Evolutionary conservation across 192 early-diverging fungal genomes (phyloP).

Genomic region (Backusella sp.): DNA sequence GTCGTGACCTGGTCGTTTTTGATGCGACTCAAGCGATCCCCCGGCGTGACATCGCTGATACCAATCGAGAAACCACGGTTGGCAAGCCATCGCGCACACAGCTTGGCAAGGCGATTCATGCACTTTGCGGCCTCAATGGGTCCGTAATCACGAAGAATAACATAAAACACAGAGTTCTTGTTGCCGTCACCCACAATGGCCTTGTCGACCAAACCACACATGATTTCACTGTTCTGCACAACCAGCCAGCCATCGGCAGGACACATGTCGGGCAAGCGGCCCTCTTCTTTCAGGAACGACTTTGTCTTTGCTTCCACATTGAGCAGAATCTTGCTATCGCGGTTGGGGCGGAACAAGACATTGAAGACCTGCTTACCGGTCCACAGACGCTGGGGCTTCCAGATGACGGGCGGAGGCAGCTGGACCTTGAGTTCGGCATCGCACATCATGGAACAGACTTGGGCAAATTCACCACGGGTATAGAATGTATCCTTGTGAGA

Average conservation of each 20-base stretch:
- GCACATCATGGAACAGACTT: slow-evolving; percentile 90
- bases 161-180: slow-evolving; percentile 93
- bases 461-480: slow-evolving; percentile 88
- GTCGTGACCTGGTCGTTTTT: slow-evolving; percentile 79
- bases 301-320: slow-evolving; percentile 92
- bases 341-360: slow-evolving; percentile 86
- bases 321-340: slow-evolving; percentile 59
- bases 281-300: slow-evolving; percentile 63
- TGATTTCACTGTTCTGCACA: slow-evolving; percentile 91
- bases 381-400: slow-evolving; percentile 91
- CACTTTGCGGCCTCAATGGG: slow-evolving; percentile 78
- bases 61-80: slow-evolving; percentile 98
- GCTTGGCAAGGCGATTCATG: slow-evolving; percentile 94
- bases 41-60: slow-evolving; percentile 95
- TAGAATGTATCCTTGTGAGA: slow-evolving; percentile 95
- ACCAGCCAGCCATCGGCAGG: slow-evolving; percentile 89
- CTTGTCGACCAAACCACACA: slow-evolving; percentile 95
- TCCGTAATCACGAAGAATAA: slow-evolving; percentile 91
- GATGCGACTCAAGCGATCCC: slow-evolving; percentile 65
- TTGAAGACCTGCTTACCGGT: slow-evolving; percentile 96
- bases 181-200: slow-evolving; percentile 94
- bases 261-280: slow-evolving; percentile 69
- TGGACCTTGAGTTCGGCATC: slow-evolving; percentile 85
- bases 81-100: slow-evolving; percentile 39
- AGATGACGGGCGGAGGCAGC: slow-evolving; percentile 89